Evolutionary conservation across 108 stramenopile genomes (phyloP).

Genomic region (Pseudonitzschia delicatissima): DNA sequence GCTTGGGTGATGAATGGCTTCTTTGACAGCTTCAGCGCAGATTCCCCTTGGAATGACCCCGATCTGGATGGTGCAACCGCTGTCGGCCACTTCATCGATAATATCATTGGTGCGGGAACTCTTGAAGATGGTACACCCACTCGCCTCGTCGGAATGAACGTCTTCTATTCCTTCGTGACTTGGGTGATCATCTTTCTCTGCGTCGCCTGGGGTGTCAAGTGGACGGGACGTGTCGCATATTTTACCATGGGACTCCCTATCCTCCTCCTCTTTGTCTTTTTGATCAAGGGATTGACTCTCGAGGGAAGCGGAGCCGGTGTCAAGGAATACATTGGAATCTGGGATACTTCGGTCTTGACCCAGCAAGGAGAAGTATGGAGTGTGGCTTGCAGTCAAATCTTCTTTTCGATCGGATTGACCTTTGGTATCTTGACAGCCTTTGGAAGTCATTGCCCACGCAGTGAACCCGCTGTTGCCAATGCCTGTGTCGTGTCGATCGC

Average conservation of each 20-base stretch:
- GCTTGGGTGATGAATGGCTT: slow-evolving; percentile 56
- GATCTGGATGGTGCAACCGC: slow-evolving; percentile 41
- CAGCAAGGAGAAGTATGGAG: slow-evolving; percentile 51
- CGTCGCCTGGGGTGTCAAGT: slow-evolving; percentile 50
- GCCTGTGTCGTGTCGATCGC: slow-evolving; percentile 42
- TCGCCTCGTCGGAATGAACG: slow-evolving; percentile 47
- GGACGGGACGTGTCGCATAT: slow-evolving; percentile 58
- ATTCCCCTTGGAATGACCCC: slow-evolving; percentile 35
- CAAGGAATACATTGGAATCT: slow-evolving; percentile 52
- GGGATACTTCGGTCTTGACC: slow-evolving; percentile 44
- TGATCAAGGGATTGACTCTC: slow-evolving; percentile 42
- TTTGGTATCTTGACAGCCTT: slow-evolving; percentile 71
- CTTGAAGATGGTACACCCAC: slow-evolving; percentile 39
- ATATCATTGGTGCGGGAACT: slow-evolving; percentile 50
- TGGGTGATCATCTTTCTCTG: slow-evolving; percentile 46
- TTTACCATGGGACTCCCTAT: slow-evolving; percentile 59
- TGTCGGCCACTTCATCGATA: slow-evolving; percentile 25
- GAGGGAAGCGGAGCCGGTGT: slow-evolving; percentile 43
- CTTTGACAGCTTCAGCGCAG: slow-evolving; percentile 36
- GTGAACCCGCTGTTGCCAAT: slow-evolving; percentile 52
- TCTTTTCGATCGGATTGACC: slow-evolving; percentile 54
- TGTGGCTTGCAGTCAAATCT: slow-evolving; percentile 62
- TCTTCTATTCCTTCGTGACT: slow-evolving; percentile 39
- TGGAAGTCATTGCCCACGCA: slow-evolving; percentile 46
- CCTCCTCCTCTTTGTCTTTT: slow-evolving; percentile 52